Evolutionary conservation across 1,139 yeast genomes (phyloP).

Genomic region (Hanseniaspora sp.): DNA sequence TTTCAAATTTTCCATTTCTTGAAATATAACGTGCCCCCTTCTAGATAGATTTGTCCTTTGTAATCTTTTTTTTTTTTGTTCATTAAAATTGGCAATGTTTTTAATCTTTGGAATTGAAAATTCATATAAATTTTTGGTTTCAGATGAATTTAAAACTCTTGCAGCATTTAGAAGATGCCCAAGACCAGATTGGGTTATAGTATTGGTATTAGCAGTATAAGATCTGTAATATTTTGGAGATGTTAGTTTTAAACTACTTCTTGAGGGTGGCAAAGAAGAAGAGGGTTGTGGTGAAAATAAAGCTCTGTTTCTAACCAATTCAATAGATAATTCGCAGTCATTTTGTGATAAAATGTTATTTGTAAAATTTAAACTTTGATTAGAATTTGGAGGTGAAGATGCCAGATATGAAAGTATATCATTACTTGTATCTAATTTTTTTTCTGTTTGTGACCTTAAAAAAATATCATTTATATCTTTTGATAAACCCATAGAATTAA

Average conservation of each 20-base stretch:
- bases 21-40: not conserved
- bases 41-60: not conserved
- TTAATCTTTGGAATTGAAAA: not conserved
- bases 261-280: not conserved
- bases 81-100: not conserved
- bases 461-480: not conserved
- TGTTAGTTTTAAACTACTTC: not conserved
- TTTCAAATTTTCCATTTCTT: not conserved
- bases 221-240: not conserved
- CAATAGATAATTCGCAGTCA: not conserved
- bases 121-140: not conserved
- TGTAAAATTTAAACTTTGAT: not conserved
- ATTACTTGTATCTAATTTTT: not conserved
- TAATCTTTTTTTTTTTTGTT: not conserved
- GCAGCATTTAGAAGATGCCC: not conserved
- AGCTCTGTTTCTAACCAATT: not conserved
- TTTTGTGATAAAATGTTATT: not conserved
- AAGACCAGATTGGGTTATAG: not conserved
- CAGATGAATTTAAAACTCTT: not conserved
- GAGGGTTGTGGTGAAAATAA: not conserved
- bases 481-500: not conserved
- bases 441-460: not conserved
- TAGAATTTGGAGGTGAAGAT: constrained; percentile 3
- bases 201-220: not conserved
- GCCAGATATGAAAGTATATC: not conserved